Percentiles rank a stretch among this genome's conserved stretches.
Conservation (phyloP, 495 filamentous ascomycete species). For the Cetradonia linearis region DNA sequence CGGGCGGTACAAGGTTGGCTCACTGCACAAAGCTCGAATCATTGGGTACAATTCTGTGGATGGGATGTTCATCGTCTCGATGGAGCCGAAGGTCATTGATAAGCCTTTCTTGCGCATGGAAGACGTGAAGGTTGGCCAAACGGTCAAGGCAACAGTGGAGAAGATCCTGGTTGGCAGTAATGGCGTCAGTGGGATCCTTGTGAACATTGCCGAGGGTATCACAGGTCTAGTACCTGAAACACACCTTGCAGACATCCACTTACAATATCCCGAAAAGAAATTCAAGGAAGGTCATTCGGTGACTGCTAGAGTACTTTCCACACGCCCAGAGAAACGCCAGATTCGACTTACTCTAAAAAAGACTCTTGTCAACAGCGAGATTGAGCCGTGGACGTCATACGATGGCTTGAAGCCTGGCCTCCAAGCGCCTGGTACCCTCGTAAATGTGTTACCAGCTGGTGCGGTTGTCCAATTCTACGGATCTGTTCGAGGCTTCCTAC, state of each 20-base stretch:
- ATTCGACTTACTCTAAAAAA: conserved; percentile 90
- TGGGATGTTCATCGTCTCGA: conserved; percentile 73
- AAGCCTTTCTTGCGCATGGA: conserved; percentile 84
- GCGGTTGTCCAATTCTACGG: conserved; percentile 93
- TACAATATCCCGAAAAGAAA: conserved; percentile 91
- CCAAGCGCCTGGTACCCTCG: conserved; percentile 72
- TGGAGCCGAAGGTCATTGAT: conserved; percentile 69
- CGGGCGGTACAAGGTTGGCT: conserved; percentile 66
- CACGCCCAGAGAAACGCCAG: conserved; percentile 62
- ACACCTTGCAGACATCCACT: conserved; percentile 75
- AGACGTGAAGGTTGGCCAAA: conserved; percentile 70
- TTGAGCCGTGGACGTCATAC: conserved; percentile 63
- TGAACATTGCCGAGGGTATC: conserved; percentile 77
- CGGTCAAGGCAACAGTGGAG: conserved; percentile 75
- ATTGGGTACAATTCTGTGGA: conserved; percentile 81
- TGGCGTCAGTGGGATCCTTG: conserved; percentile 68
- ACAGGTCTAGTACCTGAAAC: conserved; percentile 75
- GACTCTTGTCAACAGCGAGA: conserved; percentile 79
- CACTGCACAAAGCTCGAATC: conserved; percentile 68
- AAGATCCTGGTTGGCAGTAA: conserved; percentile 64
- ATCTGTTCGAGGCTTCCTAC: conserved; percentile 68
- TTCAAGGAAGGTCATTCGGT: conserved; percentile 81
- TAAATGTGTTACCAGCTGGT: conserved; percentile 64
- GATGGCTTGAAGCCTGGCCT: conserved; percentile 55
- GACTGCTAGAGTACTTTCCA: conserved; percentile 73